A percentile compares a stretch with the other conserved stretches of the same genome.
Conservation (phyloP, 768 basidiomycete genomes). For the Tricholoma matsutake region DNA sequence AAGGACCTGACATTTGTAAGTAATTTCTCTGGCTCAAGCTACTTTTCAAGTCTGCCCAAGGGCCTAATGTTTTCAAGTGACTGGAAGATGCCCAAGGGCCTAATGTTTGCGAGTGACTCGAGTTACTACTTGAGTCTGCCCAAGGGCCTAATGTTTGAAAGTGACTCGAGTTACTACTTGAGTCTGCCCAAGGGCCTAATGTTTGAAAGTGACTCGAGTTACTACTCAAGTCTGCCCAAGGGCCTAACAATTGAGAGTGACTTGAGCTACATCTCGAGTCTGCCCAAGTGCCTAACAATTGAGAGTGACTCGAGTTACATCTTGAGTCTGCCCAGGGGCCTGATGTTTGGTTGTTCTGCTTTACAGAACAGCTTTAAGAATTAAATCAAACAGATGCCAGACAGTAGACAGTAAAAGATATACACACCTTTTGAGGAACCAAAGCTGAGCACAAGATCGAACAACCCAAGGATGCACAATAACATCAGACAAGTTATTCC, state of each 20-base stretch:
- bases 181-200: no score
- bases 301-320: not conserved
- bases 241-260: no score
- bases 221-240: no score
- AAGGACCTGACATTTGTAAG: not conserved
- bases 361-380: not conserved
- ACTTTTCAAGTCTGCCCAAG: not conserved
- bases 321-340: not conserved
- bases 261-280: not conserved
- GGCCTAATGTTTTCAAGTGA: no score
- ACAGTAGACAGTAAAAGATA: not conserved
- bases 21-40: not conserved
- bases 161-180: no score
- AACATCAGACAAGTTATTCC: not conserved
- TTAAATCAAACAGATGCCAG: no score
- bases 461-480: not conserved
- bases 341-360: not conserved
- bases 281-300: not conserved
- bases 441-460: not conserved
- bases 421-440: not conserved
- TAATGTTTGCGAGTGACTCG: no score
- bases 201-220: no score
- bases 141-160: no score
- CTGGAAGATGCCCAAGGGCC: no score
- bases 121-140: no score